Percentiles rank a stretch among this genome's conserved stretches.
These are phyloP conservation scores for Phytophthora melonis DNA, from an alignment of 352 stramenopile genomes.

Conservation along the genomic window DNA sequence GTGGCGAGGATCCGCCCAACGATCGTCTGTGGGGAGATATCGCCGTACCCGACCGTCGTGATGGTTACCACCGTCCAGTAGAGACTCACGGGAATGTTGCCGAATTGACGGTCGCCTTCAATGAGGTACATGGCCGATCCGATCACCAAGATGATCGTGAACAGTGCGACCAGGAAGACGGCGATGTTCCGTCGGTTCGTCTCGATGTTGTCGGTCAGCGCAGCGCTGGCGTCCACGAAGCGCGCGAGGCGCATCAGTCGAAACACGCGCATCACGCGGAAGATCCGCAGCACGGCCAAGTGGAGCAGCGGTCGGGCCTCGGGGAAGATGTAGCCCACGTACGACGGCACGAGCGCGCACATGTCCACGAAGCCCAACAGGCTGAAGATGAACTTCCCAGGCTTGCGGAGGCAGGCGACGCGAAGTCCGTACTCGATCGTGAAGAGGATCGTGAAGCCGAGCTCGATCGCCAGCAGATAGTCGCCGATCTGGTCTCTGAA, in stretches of 20 bases:
- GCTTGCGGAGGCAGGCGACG: slow-evolving; percentile 67
- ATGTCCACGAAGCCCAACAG: slow-evolving; percentile 83
- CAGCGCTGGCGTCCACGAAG: slow-evolving; percentile 77
- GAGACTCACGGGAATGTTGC: slow-evolving; percentile 85
- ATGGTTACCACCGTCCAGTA: slow-evolving; percentile 90
- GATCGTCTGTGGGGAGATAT: slow-evolving; percentile 84
- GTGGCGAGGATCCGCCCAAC: slow-evolving; percentile 79
- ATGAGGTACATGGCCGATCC: slow-evolving; percentile 88
- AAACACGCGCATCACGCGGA: slow-evolving; percentile 85
- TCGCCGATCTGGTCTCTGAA: slow-evolving; percentile 65
- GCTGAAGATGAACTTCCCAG: slow-evolving; percentile 71
- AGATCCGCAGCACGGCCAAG: slow-evolving; percentile 78
- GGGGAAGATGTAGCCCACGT: slow-evolving; percentile 73
- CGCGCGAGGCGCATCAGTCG: slow-evolving; percentile 74
- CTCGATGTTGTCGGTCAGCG: slow-evolving; percentile 82
- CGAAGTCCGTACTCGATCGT: slow-evolving; percentile 81
- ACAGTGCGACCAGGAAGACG: slow-evolving; percentile 79
- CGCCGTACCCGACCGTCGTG: slow-evolving; percentile 85
- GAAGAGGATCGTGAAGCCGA: slow-evolving; percentile 87
- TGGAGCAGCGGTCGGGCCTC: slow-evolving; percentile 73
- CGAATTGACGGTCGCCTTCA: slow-evolving; percentile 77
- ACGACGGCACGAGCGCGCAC: slow-evolving; percentile 81
- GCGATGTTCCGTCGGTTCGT: slow-evolving; percentile 80
- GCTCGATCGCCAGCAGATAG: slow-evolving; percentile 73
- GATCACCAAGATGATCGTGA: slow-evolving; percentile 84